Evolutionary conservation across 768 basidiomycete species (phyloP), one percentile per base, ranked within the genome.

Genomic region (Hortiboletus campestris): DNA sequence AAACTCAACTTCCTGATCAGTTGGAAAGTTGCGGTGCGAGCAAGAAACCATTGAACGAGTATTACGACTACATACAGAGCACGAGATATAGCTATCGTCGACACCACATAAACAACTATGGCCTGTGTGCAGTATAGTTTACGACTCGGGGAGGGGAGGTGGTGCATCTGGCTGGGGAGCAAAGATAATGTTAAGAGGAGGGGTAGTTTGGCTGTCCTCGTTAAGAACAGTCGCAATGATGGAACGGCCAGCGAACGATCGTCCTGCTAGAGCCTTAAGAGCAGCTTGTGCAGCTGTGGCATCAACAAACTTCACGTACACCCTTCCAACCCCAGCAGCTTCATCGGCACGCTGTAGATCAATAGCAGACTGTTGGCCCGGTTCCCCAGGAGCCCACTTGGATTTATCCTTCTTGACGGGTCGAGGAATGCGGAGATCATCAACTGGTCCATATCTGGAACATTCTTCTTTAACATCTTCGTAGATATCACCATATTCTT

Each of bases 381-480:
- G 77, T 48, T 86, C 87, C 31, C 85, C 86, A 52, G 76, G 73
- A 41, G 74, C 79, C 89, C 87, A 91, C 68, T 88, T 89, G 41
- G 80, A 81, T 64, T 88, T 93, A 67, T 89, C 88, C 73, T 87
- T 91, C 75, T 91, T 92, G 52, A 88, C 79, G 7, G 94, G 94
- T 22, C 95, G 78, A 35, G 95, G 94, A 66, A 98, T 89, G 51
- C 90, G 82, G 49, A 97, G 78, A 66, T 95, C 94, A 57, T 89
- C 85, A 22, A 98, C 89, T 4, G 68, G 66, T 11, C 94, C 95
- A 66, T 86, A 94, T 63, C 81, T 87, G 9, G 79, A 78, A 63
- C 89, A 94, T 74, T 98, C 94, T 53, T 93, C 88, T 67, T 88
- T 91, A 69, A 98, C 85, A 68, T 99, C 97, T 67, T 97, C 94